These are phyloP conservation scores for Cucurbita argyrosperma DNA, from an alignment of 306 rosid species.

Conservation along the genomic window DNA sequence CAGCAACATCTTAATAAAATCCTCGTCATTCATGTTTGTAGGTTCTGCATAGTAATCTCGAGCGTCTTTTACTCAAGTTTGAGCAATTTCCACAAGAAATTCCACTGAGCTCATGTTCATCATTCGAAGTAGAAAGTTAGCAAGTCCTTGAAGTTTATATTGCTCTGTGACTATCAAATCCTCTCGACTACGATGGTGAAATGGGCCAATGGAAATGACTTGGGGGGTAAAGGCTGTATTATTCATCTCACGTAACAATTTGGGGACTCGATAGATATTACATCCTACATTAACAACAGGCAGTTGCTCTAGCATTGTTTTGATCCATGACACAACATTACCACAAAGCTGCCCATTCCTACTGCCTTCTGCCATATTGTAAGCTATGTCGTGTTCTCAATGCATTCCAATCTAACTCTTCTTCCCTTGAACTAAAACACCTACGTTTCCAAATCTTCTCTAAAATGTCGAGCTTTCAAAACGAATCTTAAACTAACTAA, in stretches of 20 bases:
- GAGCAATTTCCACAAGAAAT: background rate
- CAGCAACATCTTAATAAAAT: background rate
- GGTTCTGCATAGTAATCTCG: too few species aligned
- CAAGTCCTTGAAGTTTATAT: conserved; percentile 36
- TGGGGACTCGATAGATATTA: background rate
- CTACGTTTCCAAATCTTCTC: too few species aligned
- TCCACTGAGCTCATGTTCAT: background rate
- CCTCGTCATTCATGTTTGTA: conserved; percentile 8
- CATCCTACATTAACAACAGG: background rate
- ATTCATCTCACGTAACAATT: background rate
- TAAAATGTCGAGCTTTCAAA: too few species aligned
- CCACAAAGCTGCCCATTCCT: background rate
- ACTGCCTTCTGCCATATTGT: background rate
- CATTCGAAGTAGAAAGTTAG: conserved; percentile 9
- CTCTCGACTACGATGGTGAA: conserved; percentile 17
- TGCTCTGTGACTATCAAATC: conserved; percentile 40
- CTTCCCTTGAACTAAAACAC: too few species aligned
- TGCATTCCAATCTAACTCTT: too few species aligned
- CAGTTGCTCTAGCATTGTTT: too few species aligned
- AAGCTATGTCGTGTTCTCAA: background rate
- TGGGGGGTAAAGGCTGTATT: conserved; percentile 26
- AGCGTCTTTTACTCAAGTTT: too few species aligned
- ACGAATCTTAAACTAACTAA: too few species aligned
- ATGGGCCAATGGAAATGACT: conserved; percentile 57
- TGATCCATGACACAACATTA: background rate